Evolutionary conservation across 2,329 filamentous ascomycete genomes (phyloP).

Genomic region (Dryadomyces quercivorus): DNA sequence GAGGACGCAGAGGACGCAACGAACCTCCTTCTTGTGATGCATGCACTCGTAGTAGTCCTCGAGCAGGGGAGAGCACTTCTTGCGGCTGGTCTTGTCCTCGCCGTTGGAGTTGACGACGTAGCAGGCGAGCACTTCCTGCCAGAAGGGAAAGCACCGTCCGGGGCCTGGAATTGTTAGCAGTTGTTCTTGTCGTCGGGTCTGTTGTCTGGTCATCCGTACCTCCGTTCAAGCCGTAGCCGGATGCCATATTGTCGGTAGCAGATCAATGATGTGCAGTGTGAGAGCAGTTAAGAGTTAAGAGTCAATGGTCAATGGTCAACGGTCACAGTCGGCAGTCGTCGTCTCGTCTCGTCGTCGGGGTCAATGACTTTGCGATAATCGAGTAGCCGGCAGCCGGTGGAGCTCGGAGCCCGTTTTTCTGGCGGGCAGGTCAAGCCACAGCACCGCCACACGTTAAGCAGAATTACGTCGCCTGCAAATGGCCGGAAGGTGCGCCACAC

Average conservation of each 20-base stretch:
- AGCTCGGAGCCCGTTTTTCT: too few species aligned
- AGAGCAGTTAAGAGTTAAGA: not conserved
- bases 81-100: constrained; percentile 69
- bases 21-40: constrained; percentile 97
- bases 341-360: not conserved
- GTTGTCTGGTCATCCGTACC: constrained; percentile 42
- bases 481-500: constrained; percentile 4
- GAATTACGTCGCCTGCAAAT: constrained; percentile 12
- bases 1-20: constrained; percentile 5
- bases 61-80: constrained; percentile 71
- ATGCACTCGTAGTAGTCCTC: constrained; percentile 99
- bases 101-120: constrained; percentile 86
- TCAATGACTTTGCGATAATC: not conserved
- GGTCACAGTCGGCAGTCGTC: not conserved
- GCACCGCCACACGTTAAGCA: constrained; percentile 12
- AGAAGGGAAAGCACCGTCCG: constrained; percentile 92
- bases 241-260: constrained; percentile 47
- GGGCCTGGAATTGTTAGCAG: constrained; percentile 30
- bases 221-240: constrained; percentile 70
- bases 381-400: not conserved
- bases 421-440: constrained; percentile 4
- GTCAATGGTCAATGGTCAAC: not conserved
- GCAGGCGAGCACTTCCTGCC: constrained; percentile 97
- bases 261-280: not conserved
- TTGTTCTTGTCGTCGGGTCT: too few species aligned